phyloP scores from a whole-genome alignment of 768 basidiomycete species.

The Lentinula sp. region DNA sequence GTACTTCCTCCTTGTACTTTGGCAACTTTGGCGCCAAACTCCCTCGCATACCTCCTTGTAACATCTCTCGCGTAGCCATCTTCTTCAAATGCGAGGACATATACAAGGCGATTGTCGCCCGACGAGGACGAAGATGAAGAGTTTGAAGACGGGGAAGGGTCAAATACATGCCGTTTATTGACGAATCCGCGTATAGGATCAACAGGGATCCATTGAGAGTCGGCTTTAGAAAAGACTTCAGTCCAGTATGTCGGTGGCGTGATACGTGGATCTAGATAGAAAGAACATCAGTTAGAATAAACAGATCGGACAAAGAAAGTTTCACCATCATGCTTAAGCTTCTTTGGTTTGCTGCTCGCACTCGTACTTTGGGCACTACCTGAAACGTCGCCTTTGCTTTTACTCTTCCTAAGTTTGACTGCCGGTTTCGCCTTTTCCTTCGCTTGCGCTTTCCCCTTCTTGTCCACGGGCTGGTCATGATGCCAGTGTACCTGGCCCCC shows the following conservation, averaged over 20 bases:
- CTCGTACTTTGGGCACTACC: conserved; percentile 13
- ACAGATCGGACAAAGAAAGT: too few species aligned
- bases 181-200: conserved; percentile 81
- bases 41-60: conserved; percentile 80
- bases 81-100: conserved; percentile 92
- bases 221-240: conserved; percentile 91
- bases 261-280: conserved; percentile 43
- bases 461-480: conserved; percentile 28
- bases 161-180: conserved; percentile 76
- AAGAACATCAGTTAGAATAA: too few species aligned
- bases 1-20: conserved; percentile 65
- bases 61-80: conserved; percentile 91
- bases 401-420: conserved; percentile 54
- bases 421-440: conserved; percentile 51
- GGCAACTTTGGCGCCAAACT: conserved; percentile 75
- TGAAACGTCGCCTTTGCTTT: conserved; percentile 42
- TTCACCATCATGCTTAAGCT: neutral
- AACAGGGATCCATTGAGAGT: conserved; percentile 87
- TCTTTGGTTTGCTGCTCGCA: conserved; percentile 11
- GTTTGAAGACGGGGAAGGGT: conserved; percentile 37
- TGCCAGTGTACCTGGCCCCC: conserved; percentile 35
- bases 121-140: conserved; percentile 8
- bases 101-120: conserved; percentile 79
- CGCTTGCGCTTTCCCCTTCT: conserved; percentile 46
- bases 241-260: conserved; percentile 94